Evolutionary conservation across 106 monocot species (phyloP), one percentile per base, ranked within the genome.

Genomic region (Gastrodia elata): DNA sequence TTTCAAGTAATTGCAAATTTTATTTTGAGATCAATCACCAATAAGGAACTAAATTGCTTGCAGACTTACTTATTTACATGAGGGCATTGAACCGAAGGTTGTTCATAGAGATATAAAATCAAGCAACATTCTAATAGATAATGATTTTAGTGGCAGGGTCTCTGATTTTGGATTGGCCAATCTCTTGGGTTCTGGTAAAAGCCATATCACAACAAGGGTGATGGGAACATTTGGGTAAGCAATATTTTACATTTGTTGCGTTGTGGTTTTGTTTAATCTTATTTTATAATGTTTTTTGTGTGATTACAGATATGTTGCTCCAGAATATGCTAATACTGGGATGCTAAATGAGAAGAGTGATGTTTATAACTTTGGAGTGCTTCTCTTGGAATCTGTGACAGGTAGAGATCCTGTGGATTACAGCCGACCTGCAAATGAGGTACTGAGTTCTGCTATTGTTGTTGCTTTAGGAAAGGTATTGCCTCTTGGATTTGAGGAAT

Each of bases 161-260:
- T 96, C 96, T 61, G 96, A 96, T 84, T 96, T 96, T 82, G 96
- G 96, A 68, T 83, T 96, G 74, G 96, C 92, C 22, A 96, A 96
- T 73, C 87, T 96, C 8, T 78, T 96, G 76, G 92, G 89, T 14
- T 80, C 96, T 0, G 92, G 84, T 18, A 96, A 92, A 80, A 96
- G 92, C 71, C 90, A 96, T 61, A 70, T 96, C 36, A 79, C 91
- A 39, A 94, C 94, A 57, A 76, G 92, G 74, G 96, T 96, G 8
- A 92, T 96, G 96, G 96, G 95, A 76, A 96, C 96, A 83, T 92
- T 96, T 77, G 96, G 96, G 96, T 96, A 86, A 38, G 38, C 20
- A n/a, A 22, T 41, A 8, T 64, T 42, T 72, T 34, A 57, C 13
- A 5, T 35, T 39, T 73, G 14, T 52, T 57, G 37, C 8, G 1